These are phyloP conservation scores for Auriscalpium vulgare DNA, from an alignment of 768 basidiomycete species.

Conservation along the genomic window DNA sequence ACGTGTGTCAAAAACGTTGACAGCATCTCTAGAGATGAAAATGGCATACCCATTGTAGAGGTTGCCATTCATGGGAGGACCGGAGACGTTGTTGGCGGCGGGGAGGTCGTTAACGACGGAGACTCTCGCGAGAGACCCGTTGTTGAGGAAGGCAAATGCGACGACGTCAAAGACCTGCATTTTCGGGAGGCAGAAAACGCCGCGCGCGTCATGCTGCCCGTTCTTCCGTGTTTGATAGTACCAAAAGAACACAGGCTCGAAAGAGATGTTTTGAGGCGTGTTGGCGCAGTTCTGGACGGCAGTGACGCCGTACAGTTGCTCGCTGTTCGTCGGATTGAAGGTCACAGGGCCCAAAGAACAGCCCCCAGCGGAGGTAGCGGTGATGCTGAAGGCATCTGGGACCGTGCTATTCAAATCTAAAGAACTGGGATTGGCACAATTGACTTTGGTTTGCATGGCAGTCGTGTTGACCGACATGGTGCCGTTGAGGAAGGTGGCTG, in stretches of 20 bases:
- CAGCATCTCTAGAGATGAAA: neutral
- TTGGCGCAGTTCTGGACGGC: constrained; percentile 27
- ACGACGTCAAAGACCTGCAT: constrained; percentile 37
- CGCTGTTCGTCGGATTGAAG: constrained; percentile 31
- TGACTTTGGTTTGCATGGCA: constrained; percentile 35
- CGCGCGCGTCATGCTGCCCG: constrained; percentile 31
- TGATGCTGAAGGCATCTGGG: constrained; percentile 29
- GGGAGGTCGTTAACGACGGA: constrained; percentile 21
- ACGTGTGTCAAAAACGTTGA: neutral
- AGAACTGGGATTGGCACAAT: constrained; percentile 36
- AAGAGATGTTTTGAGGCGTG: constrained; percentile 24
- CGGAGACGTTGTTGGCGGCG: constrained; percentile 45
- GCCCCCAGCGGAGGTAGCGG: constrained; percentile 38
- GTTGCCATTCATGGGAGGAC: constrained; percentile 32
- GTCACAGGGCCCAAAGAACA: constrained; percentile 30
- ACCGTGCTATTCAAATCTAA: constrained; percentile 15
- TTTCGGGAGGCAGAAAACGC: constrained; percentile 50
- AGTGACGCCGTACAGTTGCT: constrained; percentile 44
- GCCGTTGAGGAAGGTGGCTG: constrained; percentile 40
- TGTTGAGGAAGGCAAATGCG: constrained; percentile 36
- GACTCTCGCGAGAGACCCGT: constrained; percentile 34
- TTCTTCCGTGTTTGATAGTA: constrained; percentile 33
- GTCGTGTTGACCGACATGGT: constrained; percentile 45
- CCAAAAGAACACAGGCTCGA: constrained; percentile 65
- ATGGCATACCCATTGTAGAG: constrained; percentile 51